Conservation (phyloP, 2,329 filamentous ascomycete species). For the Phialemoniopsis sp. region DNA sequence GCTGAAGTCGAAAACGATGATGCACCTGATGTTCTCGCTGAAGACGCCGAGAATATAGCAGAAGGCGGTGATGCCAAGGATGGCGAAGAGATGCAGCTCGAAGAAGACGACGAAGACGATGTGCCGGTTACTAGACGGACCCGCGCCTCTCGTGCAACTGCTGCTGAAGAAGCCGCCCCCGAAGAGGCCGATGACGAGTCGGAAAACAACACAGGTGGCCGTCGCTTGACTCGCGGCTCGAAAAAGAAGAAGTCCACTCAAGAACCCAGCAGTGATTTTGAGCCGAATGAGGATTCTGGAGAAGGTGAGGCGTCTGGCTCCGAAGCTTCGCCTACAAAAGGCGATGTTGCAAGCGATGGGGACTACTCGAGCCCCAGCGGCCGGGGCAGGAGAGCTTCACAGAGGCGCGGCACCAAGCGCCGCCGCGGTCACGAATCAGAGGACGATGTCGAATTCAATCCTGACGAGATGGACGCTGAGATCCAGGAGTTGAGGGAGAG, state of each 20-base stretch:
- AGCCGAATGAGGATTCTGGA: constrained; percentile 55
- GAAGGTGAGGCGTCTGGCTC: constrained; percentile 42
- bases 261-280: constrained; percentile 58
- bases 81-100: constrained; percentile 20
- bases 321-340: constrained; percentile 28
- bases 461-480: constrained; percentile 63
- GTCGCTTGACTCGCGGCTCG: constrained; percentile 44
- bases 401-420: constrained; percentile 36
- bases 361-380: constrained; percentile 45
- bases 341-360: constrained; percentile 35
- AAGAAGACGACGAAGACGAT: constrained; percentile 43
- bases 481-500: constrained; percentile 56
- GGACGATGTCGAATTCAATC: constrained; percentile 54
- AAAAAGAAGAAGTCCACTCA: constrained; percentile 40
- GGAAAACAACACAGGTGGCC: constrained; percentile 23
- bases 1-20: constrained; percentile 1
- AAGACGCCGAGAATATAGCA: constrained; percentile 20
- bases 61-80: constrained; percentile 22
- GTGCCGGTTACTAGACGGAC: constrained; percentile 43
- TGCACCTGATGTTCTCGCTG: constrained; percentile 12
- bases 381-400: constrained; percentile 36
- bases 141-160: not conserved
- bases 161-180: constrained; percentile 14
- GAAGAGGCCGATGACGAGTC: constrained; percentile 14
- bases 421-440: constrained; percentile 48